A percentile compares a stretch with the other conserved stretches of the same genome.
These are phyloP conservation scores for Purshia tridentata DNA, from an alignment of 306 rosid species.

Conservation along the genomic window DNA sequence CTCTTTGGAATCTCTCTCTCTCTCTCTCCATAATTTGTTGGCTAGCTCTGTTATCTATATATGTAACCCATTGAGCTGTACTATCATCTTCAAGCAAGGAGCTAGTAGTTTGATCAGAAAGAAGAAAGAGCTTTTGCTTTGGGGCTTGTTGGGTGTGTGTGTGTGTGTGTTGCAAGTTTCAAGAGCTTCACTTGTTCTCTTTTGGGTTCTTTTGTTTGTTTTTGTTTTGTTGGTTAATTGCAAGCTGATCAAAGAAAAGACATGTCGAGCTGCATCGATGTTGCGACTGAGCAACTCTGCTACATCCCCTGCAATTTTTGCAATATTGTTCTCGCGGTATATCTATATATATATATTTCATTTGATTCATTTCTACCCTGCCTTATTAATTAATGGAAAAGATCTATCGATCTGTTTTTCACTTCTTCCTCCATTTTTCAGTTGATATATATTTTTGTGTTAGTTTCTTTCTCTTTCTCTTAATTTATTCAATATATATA, in stretches of 20 bases:
- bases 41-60: constrained; percentile 37
- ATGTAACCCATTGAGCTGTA: constrained; percentile 41
- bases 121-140: constrained; percentile 42
- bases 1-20: constrained; percentile 48
- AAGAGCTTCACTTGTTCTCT: constrained; percentile 4
- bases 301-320: constrained; percentile 99
- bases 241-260: constrained; percentile 22
- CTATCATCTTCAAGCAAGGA: constrained; percentile 44
- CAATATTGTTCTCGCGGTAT: constrained; percentile 98
- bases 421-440: neutral
- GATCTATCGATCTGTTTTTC: constrained; percentile 56
- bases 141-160: neutral
- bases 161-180: constrained; percentile 21
- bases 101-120: constrained; percentile 29
- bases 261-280: constrained; percentile 79
- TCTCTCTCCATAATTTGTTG: neutral
- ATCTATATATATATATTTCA: constrained; percentile 11
- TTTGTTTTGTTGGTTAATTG: neutral
- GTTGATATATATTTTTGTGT: neutral
- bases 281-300: constrained; percentile 89
- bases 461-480: constrained; percentile 11
- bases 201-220: neutral
- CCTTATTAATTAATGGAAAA: constrained; percentile 10
- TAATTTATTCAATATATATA: too few relatives aligned
- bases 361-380: neutral